A percentile compares a stretch with the other conserved stretches of the same genome.
Evolutionary conservation across 106 monocot species (phyloP).

Genomic region (Gastrodia elata): DNA sequence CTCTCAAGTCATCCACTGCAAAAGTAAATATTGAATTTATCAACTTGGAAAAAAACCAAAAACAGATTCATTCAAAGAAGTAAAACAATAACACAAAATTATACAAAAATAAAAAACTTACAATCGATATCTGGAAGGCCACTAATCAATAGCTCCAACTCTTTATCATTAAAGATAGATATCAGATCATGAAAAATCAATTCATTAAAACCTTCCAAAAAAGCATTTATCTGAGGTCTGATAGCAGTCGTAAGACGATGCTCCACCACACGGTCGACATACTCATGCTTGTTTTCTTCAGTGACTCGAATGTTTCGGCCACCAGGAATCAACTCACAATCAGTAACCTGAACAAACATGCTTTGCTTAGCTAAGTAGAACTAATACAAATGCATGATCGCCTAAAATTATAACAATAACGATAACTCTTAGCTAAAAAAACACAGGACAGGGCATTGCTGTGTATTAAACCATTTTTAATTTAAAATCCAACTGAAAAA

Average conservation of each 20-base stretch:
- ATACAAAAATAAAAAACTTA: too few relatives aligned
- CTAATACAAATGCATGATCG: not conserved
- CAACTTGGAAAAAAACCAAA: not conserved
- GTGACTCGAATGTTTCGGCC: slow-evolving; percentile 89
- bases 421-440: too few relatives aligned
- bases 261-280: slow-evolving; percentile 86
- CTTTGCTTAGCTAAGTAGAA: slow-evolving; percentile 1
- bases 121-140: slow-evolving; percentile 98
- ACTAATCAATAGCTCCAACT: slow-evolving; percentile 94
- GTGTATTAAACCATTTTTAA: too few relatives aligned
- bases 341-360: slow-evolving; percentile 63
- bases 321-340: slow-evolving; percentile 89
- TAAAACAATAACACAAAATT: not conserved
- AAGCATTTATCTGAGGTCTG: slow-evolving; percentile 89
- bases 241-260: slow-evolving; percentile 94
- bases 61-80: not conserved
- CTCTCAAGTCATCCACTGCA: slow-evolving; percentile 92
- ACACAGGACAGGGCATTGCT: too few relatives aligned
- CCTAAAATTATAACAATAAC: too few relatives aligned
- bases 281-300: slow-evolving; percentile 97
- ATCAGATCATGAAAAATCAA: slow-evolving; percentile 71
- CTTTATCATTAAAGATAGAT: slow-evolving; percentile 96
- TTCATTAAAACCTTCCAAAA: slow-evolving; percentile 94
- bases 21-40: not conserved
- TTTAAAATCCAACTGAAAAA: too few relatives aligned